phyloP scores from a whole-genome alignment of 371 early-diverging fungal genomes.

The Mortierella sp. region DNA sequence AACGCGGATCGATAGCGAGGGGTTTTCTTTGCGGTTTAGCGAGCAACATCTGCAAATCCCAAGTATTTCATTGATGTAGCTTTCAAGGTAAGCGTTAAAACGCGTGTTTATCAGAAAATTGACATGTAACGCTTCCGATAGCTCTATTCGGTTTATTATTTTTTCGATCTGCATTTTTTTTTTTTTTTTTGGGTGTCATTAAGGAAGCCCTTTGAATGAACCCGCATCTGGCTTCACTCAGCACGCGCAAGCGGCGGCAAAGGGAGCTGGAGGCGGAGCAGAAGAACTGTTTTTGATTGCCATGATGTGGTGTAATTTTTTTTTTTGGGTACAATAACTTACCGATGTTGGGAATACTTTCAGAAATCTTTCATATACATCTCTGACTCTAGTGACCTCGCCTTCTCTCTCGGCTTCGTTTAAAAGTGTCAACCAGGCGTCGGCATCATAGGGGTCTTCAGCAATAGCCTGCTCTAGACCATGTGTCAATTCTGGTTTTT shows the following conservation, averaged over 20 bases:
- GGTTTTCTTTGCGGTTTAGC: background rate
- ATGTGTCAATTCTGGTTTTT: conserved; percentile 17
- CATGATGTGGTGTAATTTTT: background rate
- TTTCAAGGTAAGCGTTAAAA: background rate
- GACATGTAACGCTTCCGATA: background rate
- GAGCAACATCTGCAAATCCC: background rate
- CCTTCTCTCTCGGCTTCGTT: conserved; percentile 69
- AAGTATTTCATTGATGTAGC: background rate
- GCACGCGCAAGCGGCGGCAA: background rate
- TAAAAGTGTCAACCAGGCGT: conserved; percentile 78
- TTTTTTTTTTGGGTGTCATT: background rate
- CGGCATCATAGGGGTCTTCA: conserved; percentile 71
- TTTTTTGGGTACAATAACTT: conserved; percentile 59
- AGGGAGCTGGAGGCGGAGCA: background rate
- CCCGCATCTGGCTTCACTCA: background rate
- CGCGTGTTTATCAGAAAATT: background rate
- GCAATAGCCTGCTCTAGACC: conserved; percentile 65
- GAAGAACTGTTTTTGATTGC: background rate
- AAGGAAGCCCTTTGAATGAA: background rate
- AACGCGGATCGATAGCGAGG: background rate
- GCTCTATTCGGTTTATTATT: conserved; percentile 1
- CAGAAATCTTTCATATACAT: conserved; percentile 80
- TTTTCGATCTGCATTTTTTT: background rate
- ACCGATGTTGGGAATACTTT: conserved; percentile 90
- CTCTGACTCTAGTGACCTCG: conserved; percentile 72